Base-by-base conservation (phyloP, 257 asterid genomes). In the Nicotiana benthamiana region DNA sequence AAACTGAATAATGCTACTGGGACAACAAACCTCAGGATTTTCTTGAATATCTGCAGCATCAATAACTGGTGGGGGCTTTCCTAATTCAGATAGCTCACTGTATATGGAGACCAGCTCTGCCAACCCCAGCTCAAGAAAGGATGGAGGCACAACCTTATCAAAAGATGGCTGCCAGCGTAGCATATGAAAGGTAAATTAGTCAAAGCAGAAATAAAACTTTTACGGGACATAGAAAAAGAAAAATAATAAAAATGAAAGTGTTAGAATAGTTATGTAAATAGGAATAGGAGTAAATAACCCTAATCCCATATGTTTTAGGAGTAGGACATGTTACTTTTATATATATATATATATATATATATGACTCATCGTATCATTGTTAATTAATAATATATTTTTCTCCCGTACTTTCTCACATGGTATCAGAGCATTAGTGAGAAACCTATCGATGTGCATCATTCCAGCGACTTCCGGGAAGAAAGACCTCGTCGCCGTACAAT, bases 41-140 rank as follows among this genome's bases (percentile, higher is more conserved):
- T 86, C 83, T 81, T 87, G 89, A 82, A 94, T 91, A 54, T 87
- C 88, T 82, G 90, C 94, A 53, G 94, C 92, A 84, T 92, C 97
- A 82, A 94, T 90, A 79, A 94, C 86, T 17, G 94, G 88, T 20
- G 94, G 95, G 56, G 91, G 75, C 51, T 86, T 89, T 84, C 98
- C 97, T 75, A 75, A 82, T 86, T 86, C 92, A 82, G 87, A 80
- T 53, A 92, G 89, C 86, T 91, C 89, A 51, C 84, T 86, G 90
- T 89, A 91, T 78, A 94, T 83, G 79, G 93, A 85, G 57, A 90
- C 91, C 89, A 92, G 28, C 80, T 80, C 85, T 65, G 84, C 89
- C 77, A 90, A 91, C 66, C 96, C 97, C 79, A 94, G 85, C 84
- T 91, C 97, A 75, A 80, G 65, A 82, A 90, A 89, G 68, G 91